phyloP scores from a whole-genome alignment of 306 rosid genomes.

The Quercus dentata region DNA sequence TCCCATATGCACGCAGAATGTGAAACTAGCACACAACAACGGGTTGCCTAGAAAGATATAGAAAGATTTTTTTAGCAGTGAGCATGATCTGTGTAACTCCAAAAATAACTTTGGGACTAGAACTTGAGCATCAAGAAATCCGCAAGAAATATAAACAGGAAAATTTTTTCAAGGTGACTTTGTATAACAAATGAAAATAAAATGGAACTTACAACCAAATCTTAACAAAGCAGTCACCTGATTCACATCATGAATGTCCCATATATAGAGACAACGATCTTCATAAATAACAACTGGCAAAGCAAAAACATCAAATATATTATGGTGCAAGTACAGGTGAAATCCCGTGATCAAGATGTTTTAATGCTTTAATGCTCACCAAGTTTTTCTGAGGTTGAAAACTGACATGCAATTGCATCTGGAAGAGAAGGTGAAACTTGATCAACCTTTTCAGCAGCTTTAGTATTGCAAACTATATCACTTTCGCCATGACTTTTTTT shows the following conservation, averaged over 20 bases:
- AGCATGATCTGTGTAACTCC: constrained; percentile 1
- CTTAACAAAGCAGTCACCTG: constrained; percentile 42
- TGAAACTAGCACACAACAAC: constrained; percentile 66
- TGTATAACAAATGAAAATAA: not conserved
- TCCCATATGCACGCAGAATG: constrained; percentile 89
- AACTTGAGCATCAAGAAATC: constrained; percentile 14
- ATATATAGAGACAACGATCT: constrained; percentile 64
- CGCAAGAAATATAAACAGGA: not conserved
- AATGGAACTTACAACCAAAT: not conserved
- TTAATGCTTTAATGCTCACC: constrained; percentile 44
- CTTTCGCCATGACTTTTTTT: constrained; percentile 31
- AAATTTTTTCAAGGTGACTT: not conserved
- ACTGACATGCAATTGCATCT: constrained; percentile 75
- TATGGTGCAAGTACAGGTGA: not conserved
- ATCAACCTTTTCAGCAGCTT: constrained; percentile 33
- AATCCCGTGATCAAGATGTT: constrained; percentile 7
- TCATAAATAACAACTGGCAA: constrained; percentile 64
- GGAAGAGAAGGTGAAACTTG: constrained; percentile 45
- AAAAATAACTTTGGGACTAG: constrained; percentile 1
- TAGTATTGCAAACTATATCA: constrained; percentile 20
- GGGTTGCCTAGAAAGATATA: constrained; percentile 45
- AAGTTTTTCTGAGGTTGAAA: constrained; percentile 62
- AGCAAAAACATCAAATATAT: constrained; percentile 22
- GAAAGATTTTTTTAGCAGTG: constrained; percentile 6
- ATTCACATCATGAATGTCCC: constrained; percentile 67